Base-by-base conservation (phyloP, 1,284 basidiomycete species). In the Cutaneotrichosporon daszewskae region DNA sequence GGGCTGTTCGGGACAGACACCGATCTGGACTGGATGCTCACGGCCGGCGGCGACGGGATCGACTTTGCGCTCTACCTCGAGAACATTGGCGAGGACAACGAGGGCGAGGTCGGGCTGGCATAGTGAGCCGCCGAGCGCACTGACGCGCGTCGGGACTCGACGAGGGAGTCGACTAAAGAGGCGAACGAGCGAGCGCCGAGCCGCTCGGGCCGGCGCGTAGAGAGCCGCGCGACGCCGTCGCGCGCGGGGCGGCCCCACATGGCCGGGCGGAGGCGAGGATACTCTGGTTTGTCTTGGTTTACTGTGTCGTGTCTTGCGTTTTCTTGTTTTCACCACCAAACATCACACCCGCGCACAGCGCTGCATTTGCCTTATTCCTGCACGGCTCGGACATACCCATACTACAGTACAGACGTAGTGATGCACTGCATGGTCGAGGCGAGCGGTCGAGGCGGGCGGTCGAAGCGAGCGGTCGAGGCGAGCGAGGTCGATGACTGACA, bases 41-140 rank as follows among this genome's bases (percentile, higher is more conserved):
- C 39, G n/a, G 32, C 26, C 13, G 40, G 36, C 1, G 28, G 27
- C 31, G 28, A 47, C 11, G 44, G 51, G 6, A 63, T 66, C 39
- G 64, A 66, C 47, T 65, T 67, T 37, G 45, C 44, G 3, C 13
- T 19, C 5, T 67, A 63, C 41, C 53, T 66, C 17, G 59, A 63
- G 20, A 60, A 55, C 27, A 46, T 63, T 28, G 62, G 58, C 25
- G 65, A 58, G 27, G 62, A 57, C 32, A 57, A 55, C n/a, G 61
- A 55, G 14, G 56, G 47, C 26, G 60, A 60, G 25, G 54, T 59
- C 5, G 55, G 53, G 18, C 40, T 57, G 22, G 46, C 41, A 5
- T 43, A 35, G 11, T 18, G 16, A n/a, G 41, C 37, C 10, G 17
- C 18, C 16, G 26, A 14, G 26, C 26, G 8, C 26, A 9, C n/a